A percentile compares a stretch with the other conserved stretches of the same genome.
These are phyloP conservation scores for Eucalyptus polyanthemos DNA, from an alignment of 345 rosid species.

Conservation along the genomic window DNA sequence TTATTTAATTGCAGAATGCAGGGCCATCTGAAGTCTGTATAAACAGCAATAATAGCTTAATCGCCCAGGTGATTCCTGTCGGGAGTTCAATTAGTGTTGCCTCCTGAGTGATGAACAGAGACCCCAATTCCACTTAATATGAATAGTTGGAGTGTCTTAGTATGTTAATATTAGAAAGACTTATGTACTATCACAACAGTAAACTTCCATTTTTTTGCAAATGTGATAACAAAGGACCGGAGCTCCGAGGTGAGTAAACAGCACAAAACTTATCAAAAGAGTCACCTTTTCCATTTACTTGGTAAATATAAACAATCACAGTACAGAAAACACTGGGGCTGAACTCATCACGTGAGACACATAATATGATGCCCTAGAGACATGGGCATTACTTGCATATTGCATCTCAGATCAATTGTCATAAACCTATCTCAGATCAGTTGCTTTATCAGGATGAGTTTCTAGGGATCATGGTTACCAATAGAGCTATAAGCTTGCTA, in stretches of 20 bases:
- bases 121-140: neutral
- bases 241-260: neutral
- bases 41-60: neutral
- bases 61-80: neutral
- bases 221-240: neutral
- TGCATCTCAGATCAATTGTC: neutral
- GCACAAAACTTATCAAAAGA: neutral
- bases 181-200: neutral
- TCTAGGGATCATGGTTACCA: neutral
- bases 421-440: neutral
- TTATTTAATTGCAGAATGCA: neutral
- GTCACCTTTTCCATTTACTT: neutral
- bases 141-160: neutral
- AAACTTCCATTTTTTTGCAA: neutral
- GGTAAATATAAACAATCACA: neutral
- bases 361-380: neutral
- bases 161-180: neutral
- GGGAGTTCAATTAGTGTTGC: neutral
- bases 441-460: neutral
- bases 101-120: neutral
- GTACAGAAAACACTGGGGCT: neutral
- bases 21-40: neutral
- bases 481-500: neutral
- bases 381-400: too few relatives aligned
- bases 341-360: neutral